phyloP scores from a whole-genome alignment of 805 yeast species.

The Saccharomyces cerevisiae region DNA sequence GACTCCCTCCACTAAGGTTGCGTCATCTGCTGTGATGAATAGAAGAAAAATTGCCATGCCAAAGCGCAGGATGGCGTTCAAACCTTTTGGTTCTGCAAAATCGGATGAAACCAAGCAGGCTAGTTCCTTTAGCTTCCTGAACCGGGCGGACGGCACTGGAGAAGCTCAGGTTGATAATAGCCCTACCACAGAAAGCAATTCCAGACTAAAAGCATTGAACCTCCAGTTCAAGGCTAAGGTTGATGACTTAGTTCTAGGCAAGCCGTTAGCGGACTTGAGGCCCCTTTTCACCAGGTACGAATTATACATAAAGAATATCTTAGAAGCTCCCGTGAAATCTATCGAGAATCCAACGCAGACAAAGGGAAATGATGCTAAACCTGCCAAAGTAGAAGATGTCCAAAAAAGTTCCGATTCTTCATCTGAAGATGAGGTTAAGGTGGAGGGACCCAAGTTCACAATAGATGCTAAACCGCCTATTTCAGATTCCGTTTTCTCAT shows the following conservation, averaged over 20 bases:
- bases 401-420: slow-evolving; percentile 28
- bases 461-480: slow-evolving; percentile 40
- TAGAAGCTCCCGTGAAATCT: background rate
- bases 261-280: slow-evolving; percentile 48
- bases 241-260: slow-evolving; percentile 32
- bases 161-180: slow-evolving; percentile 2
- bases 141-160: slow-evolving; percentile 3
- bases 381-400: slow-evolving; percentile 9
- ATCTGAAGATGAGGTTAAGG: slow-evolving; percentile 53
- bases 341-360: background rate
- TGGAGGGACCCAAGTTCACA: slow-evolving; percentile 66
- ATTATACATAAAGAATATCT: slow-evolving; percentile 39
- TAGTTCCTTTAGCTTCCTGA: slow-evolving; percentile 13
- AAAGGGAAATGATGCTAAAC: background rate
- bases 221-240: slow-evolving; percentile 47
- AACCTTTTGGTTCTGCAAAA: background rate
- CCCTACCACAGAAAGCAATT: slow-evolving; percentile 29
- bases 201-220: slow-evolving; percentile 58
- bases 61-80: slow-evolving; percentile 32
- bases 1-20: slow-evolving; percentile 31
- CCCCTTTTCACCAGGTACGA: slow-evolving; percentile 52
- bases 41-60: slow-evolving; percentile 63
- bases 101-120: slow-evolving; percentile 12
- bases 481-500: slow-evolving; percentile 43
- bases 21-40: slow-evolving; percentile 56